These are phyloP conservation scores for Daedaleopsis nitida DNA, from an alignment of 768 basidiomycete genomes.

Conservation along the genomic window DNA sequence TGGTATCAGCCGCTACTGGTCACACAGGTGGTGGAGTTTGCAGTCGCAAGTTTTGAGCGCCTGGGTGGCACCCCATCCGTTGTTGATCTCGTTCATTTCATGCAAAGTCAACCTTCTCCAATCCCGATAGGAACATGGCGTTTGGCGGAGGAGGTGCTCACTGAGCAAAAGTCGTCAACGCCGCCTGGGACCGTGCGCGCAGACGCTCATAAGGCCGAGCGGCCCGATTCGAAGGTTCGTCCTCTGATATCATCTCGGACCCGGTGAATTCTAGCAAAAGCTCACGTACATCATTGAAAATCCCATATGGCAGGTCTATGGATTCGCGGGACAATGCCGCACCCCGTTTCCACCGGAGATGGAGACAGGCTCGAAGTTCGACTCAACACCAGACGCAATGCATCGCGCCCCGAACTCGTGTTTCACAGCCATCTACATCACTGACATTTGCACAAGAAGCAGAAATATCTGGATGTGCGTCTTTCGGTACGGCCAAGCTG, in stretches of 20 bases:
- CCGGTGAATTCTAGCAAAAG: background rate
- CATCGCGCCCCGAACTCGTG: background rate
- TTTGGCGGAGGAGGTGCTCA: background rate
- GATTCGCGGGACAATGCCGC: background rate
- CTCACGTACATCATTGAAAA: background rate
- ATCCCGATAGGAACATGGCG: background rate
- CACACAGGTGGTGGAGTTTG: too few relatives aligned
- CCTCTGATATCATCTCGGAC: background rate
- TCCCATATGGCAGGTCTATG: background rate
- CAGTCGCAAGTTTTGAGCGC: too few relatives aligned
- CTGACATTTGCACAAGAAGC: background rate
- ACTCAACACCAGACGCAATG: background rate
- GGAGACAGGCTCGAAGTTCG: background rate
- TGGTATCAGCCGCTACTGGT: too few relatives aligned
- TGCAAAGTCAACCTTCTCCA: too few relatives aligned
- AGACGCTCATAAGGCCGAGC: background rate
- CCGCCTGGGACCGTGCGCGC: background rate
- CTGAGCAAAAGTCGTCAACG: background rate
- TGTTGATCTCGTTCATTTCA: too few relatives aligned
- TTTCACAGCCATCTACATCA: background rate
- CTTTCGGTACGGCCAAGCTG: background rate
- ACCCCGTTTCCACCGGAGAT: background rate
- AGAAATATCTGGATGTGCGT: background rate
- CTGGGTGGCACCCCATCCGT: too few relatives aligned
- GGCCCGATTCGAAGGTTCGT: background rate